A percentile compares a stretch with the other conserved stretches of the same genome.
Evolutionary conservation across 768 basidiomycete genomes (phyloP).

Genomic region (Kwoniella heveanensis): DNA sequence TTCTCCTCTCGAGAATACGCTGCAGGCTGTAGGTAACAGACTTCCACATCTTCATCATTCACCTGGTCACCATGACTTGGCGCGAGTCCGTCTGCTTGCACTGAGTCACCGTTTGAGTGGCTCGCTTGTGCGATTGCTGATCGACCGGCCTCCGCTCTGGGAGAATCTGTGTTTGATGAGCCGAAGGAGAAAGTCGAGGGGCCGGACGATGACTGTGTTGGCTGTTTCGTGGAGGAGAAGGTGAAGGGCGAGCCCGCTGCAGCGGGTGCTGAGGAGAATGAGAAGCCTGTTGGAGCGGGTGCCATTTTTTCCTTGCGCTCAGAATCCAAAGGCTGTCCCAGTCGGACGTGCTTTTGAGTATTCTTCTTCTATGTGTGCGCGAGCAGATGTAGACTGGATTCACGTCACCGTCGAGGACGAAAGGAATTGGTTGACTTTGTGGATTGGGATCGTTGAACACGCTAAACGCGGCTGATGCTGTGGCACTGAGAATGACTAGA

Average conservation of each 20-base stretch:
- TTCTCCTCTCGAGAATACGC: conserved; percentile 28
- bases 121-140: neutral
- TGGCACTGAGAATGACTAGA: too few species aligned
- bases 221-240: conserved; percentile 10
- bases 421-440: too few species aligned
- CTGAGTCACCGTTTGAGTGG: neutral
- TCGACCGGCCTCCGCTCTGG: neutral
- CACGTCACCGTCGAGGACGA: too few species aligned
- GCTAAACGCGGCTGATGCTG: too few species aligned
- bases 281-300: conserved; percentile 16
- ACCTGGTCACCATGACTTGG: too few species aligned
- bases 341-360: too few species aligned
- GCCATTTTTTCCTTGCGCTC: conserved; percentile 12
- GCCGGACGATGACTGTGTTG: conserved; percentile 16
- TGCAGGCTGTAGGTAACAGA: conserved; percentile 32
- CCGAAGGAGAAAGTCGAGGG: conserved; percentile 16
- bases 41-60: conserved; percentile 25
- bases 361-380: neutral
- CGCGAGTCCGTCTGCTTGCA: neutral
- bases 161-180: conserved; percentile 2
- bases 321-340: neutral
- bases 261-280: conserved; percentile 2
- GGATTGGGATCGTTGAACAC: too few species aligned
- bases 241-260: conserved; percentile 21
- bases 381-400: too few species aligned